Evolutionary conservation across 2,329 filamentous ascomycete species (phyloP).

Genomic region (Rhynchosporium secalis): DNA sequence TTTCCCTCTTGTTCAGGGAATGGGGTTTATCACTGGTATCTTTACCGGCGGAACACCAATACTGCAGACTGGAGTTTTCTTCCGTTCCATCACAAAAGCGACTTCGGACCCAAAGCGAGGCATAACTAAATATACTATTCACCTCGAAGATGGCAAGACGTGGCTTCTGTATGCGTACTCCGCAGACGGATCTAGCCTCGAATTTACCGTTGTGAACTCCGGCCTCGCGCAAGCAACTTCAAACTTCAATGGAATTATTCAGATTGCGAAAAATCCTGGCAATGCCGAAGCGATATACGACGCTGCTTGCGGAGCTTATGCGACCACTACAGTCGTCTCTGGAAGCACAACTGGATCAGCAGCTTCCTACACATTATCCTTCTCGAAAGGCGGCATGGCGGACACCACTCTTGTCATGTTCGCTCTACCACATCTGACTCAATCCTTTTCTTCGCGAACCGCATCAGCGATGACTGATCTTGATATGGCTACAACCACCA

Average conservation of each 20-base stretch:
- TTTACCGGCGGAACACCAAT: conserved; percentile 71
- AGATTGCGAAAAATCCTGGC: conserved; percentile 75
- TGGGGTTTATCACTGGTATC: conserved; percentile 79
- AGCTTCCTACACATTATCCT: conserved; percentile 74
- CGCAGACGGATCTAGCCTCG: conserved; percentile 58
- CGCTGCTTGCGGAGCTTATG: conserved; percentile 71
- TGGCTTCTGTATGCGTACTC: conserved; percentile 82
- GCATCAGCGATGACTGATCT: conserved; percentile 52
- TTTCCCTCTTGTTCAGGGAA: conserved; percentile 85
- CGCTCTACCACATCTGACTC: conserved; percentile 80
- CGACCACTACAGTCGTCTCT: conserved; percentile 61
- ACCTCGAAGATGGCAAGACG: conserved; percentile 67
- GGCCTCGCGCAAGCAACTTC: conserved; percentile 62
- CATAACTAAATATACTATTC: conserved; percentile 74
- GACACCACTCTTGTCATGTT: conserved; percentile 73
- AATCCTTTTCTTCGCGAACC: conserved; percentile 66
- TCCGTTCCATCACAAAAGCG: conserved; percentile 63
- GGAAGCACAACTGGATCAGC: conserved; percentile 59
- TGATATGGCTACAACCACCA: conserved; percentile 76
- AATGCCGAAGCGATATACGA: conserved; percentile 70
- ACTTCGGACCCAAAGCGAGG: conserved; percentile 58
- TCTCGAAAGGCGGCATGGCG: conserved; percentile 67
- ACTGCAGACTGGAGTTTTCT: conserved; percentile 74
- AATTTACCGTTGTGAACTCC: conserved; percentile 68
- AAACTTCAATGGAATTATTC: conserved; percentile 75